Base-by-base conservation (phyloP, 2,329 filamentous ascomycete genomes). In the Lecanicillium sp. region DNA sequence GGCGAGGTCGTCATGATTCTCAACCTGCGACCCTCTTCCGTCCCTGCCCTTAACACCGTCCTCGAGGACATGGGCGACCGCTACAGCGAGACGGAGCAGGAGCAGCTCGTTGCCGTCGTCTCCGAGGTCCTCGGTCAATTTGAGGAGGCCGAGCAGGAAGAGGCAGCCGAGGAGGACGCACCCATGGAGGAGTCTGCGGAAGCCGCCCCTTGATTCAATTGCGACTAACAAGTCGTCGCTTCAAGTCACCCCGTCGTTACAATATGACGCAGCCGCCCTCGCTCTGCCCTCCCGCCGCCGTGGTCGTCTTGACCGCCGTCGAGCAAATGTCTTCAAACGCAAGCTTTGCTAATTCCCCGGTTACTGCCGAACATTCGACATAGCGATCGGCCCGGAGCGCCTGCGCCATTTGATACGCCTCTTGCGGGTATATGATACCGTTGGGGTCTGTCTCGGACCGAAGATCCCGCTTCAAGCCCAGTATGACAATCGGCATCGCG, bases 1-100 rank as follows among this genome's bases (percentile, higher is more conserved):
- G 79, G 79, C 46, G 83, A 86, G 63, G 66, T 83, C 47, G 67
- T 86, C 58, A 84, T 84, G 78, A 76, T 86, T 40, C 62, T 86
- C 55, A 86, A 87, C 60, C 66, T 84, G 36, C 74, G 83, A 10
- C 83, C 83, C 0, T 70, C 71, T 19, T 77, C 71, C 23, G 68
- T 73, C 24, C 74, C 75, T 4, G 73, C 75, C 38, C 68, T 87
- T 54, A 82, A 82, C 57, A 77, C 77, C 14, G 70, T 84, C 42
- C 69, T 87, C 27, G 81, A 87, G 62, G 81, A 86, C 54, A 77
- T 84, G 69, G 71, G 77, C 49, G 69, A 72, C 29, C 74, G 83
- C 7, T 83, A 84, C 59, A 69, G 62, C 38, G 74, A 77, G 17
- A 75, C 81, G 38, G 69, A 83, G 62, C 80, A 83, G 55, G 65